Base-by-base conservation (phyloP, 2,329 filamentous ascomycete genomes). In the Ascochyta clinopodiicola region DNA sequence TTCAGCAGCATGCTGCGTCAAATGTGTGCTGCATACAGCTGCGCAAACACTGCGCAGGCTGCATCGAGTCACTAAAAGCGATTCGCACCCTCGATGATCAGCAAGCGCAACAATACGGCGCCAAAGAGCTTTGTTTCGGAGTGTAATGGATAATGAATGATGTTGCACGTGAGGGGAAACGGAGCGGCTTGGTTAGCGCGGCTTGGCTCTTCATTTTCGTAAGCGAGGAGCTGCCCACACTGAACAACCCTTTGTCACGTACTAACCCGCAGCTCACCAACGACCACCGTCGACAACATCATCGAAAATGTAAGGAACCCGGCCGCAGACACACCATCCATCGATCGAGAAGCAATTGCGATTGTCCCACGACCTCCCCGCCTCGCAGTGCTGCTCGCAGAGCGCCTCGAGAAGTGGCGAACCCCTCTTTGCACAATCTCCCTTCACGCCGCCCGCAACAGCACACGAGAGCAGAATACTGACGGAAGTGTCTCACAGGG, bases 401-500 rank as follows among this genome's bases (percentile, higher is more conserved):
- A 60, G 62, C 67, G 57, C 50, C 59, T 55, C 60, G 51, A 64
- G 64, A 56, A 61, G 71, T 74, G 70, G 66, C 67, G 64, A 68
- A 67, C 72, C 72, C 73, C 71, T 73, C 71, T 67, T 70, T 65
- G 57, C 62, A 62, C 57, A 64, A 48, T 51, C 47, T 48, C 59
- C 55, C 52, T 49, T 49, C 45, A 62, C 61, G 44, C 61, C 63
- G 54, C 54, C 49, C 54, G 65, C 57, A 59, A 56, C 36, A 51
- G 54, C 56, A 54, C 54, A 48, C 60, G 52, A 60, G 57, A 63
- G 51, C 57, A 56, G 44, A 63, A 59, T 62, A 59, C 73, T 76
- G 66, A 75, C 69, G 55, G 49, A 59, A 43, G 49, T 72, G 58
- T 61, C 60, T 63, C 38, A 57, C 80, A 99, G 95, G 95, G 93